Base-by-base conservation (phyloP, 1,139 yeast genomes). In the Petasospora fabianii region DNA sequence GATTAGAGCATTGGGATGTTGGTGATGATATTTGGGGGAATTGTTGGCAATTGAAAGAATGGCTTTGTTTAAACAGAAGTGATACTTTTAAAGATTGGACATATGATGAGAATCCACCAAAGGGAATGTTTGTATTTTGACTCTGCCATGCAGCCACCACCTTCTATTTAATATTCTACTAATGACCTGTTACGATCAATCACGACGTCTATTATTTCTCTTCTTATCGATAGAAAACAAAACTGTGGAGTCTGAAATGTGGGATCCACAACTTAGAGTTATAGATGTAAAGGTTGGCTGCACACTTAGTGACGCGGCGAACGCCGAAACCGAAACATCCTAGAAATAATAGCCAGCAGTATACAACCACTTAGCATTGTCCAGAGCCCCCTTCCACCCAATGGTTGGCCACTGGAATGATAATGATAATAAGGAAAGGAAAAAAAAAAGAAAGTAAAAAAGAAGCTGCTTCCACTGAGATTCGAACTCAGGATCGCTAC, bases 401-500 rank as follows among this genome's bases (percentile, higher is more conserved):
- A n/a, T n/a, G n/a, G n/a, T n/a, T n/a, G n/a, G n/a, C n/a, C n/a
- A n/a, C n/a, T n/a, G n/a, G n/a, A n/a, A n/a, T n/a, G n/a, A n/a
- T n/a, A n/a, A n/a, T n/a, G n/a, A n/a, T n/a, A n/a, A n/a, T 22
- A 5, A 22, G 11, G 7, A 5, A 26, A 26, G 4, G 5, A 13
- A 19, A 24, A 24, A 48, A 50, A 34, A 35, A 29, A 48, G 40
- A 38, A 26, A 5, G 5, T 6, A 19, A 24, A 24, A 48, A 50
- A 34, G 34, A 29, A 48, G 40, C 37, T 61, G 65, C 65, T 61
- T 60, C 61, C 65, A 60, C 55, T 55, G 64, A 54, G 65, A 60
- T 54, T 60, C 57, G 65, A 61, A 61, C 64, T 55, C 65, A 59
- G 55, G 64, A 60, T 60, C 65, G 62, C 65, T 58, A 60, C 65